phyloP scores from a whole-genome alignment of 1,284 basidiomycete genomes.

The Marasmius tenuissimus region DNA sequence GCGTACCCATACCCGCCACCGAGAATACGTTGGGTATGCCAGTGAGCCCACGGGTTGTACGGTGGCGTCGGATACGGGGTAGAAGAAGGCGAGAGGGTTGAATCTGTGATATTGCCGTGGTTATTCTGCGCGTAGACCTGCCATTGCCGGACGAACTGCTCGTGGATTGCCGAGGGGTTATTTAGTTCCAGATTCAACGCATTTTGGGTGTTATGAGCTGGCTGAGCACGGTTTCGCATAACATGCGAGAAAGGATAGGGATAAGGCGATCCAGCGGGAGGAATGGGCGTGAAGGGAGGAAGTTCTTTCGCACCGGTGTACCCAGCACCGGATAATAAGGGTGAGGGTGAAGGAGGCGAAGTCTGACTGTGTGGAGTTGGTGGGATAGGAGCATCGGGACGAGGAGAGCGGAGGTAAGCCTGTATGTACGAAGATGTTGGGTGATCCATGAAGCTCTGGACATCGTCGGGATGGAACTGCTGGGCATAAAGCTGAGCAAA shows the following conservation, averaged over 20 bases:
- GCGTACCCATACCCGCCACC: conserved; percentile 24
- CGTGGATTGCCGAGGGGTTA: conserved; percentile 53
- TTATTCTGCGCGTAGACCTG: conserved; percentile 76
- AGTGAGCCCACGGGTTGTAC: conserved; percentile 68
- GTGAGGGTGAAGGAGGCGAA: conserved; percentile 66
- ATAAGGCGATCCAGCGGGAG: conserved; percentile 66
- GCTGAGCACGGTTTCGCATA: conserved; percentile 46
- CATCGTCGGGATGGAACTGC: conserved; percentile 46
- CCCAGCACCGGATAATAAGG: conserved; percentile 39
- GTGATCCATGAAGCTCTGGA: conserved; percentile 53
- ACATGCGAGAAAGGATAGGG: conserved; percentile 75
- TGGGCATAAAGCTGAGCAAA: conserved; percentile 28
- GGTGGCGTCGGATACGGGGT: conserved; percentile 57
- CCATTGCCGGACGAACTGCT: conserved; percentile 70
- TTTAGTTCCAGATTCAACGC: conserved; percentile 50
- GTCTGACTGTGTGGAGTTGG: conserved; percentile 75
- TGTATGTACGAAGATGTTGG: conserved; percentile 58
- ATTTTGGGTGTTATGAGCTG: conserved; percentile 35
- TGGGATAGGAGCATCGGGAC: conserved; percentile 72
- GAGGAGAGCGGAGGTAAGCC: conserved; percentile 52
- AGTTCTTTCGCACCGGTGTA: conserved; percentile 30
- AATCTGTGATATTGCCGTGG: conserved; percentile 59
- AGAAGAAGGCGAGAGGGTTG: conserved; percentile 68
- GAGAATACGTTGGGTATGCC: conserved; percentile 52
- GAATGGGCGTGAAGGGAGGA: conserved; percentile 47